phyloP scores from a whole-genome alignment of 805 yeast species.

The Cephaloascus fragrans region DNA sequence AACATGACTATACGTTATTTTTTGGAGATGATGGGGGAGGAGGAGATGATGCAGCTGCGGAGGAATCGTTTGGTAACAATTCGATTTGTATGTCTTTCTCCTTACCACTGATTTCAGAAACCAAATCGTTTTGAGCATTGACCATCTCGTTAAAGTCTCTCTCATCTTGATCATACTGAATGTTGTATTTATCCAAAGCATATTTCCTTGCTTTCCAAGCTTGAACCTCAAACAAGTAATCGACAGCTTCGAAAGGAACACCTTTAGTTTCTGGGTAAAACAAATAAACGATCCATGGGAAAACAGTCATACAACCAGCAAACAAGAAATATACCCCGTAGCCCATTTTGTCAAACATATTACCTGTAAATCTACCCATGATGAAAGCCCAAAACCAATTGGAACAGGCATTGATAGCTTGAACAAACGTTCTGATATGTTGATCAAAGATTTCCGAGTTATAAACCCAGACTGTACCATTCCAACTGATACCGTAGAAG shows the following conservation, averaged over 20 bases:
- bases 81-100: too few species aligned
- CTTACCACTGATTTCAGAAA: too few species aligned
- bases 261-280: conserved; percentile 29
- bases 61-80: too few species aligned
- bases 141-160: too few species aligned
- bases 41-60: too few species aligned
- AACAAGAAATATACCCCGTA: conserved; percentile 37
- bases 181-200: conserved; percentile 13
- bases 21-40: too few species aligned
- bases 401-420: conserved; percentile 32
- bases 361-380: conserved; percentile 34
- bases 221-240: conserved; percentile 20
- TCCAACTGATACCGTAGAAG: conserved; percentile 32
- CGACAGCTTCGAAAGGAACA: conserved; percentile 23
- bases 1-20: too few species aligned
- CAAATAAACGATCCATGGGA: conserved; percentile 18
- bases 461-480: conserved; percentile 38
- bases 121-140: too few species aligned
- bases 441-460: conserved; percentile 37
- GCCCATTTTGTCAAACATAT: conserved; percentile 31
- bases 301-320: conserved; percentile 18
- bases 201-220: conserved; percentile 21
- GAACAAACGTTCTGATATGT: conserved; percentile 30
- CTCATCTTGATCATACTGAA: too few species aligned
- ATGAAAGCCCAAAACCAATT: conserved; percentile 44